A percentile compares a stretch with the other conserved stretches of the same genome.
phyloP scores from a whole-genome alignment of 2,329 filamentous ascomycete genomes.

The Penicillium sp. region DNA sequence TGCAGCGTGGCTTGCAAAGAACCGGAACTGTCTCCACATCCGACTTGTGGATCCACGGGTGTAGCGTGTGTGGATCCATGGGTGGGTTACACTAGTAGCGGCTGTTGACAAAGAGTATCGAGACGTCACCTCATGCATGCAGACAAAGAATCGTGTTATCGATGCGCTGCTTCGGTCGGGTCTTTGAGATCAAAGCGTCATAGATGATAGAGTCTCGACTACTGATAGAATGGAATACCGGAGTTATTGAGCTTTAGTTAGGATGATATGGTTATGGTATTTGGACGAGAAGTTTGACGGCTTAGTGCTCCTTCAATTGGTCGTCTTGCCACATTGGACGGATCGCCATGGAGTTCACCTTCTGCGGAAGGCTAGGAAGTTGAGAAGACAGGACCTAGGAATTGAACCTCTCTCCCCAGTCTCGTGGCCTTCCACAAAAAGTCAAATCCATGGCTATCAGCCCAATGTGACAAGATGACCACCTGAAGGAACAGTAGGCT shows the following conservation, averaged over 20 bases:
- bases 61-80: conserved; percentile 1
- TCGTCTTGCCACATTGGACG: too few species aligned
- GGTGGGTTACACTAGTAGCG: conserved; percentile 1
- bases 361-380: too few species aligned
- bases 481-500: too few species aligned
- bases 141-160: not conserved
- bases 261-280: not conserved
- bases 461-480: too few species aligned
- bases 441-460: too few species aligned
- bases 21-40: not conserved
- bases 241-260: too few species aligned
- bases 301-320: too few species aligned
- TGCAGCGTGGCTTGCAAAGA: conserved; percentile 4
- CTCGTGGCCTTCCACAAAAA: too few species aligned
- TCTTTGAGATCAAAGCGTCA: not conserved
- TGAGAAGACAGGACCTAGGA: too few species aligned
- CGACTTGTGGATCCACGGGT: not conserved
- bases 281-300: not conserved
- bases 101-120: conserved; percentile 5
- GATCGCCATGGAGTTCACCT: too few species aligned
- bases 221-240: too few species aligned
- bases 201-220: not conserved
- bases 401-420: too few species aligned
- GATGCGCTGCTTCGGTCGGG: not conserved
- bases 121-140: conserved; percentile 6